These are phyloP conservation scores for Fusarium xylarioides DNA, from an alignment of 2,329 filamentous ascomycete genomes.

Conservation along the genomic window DNA sequence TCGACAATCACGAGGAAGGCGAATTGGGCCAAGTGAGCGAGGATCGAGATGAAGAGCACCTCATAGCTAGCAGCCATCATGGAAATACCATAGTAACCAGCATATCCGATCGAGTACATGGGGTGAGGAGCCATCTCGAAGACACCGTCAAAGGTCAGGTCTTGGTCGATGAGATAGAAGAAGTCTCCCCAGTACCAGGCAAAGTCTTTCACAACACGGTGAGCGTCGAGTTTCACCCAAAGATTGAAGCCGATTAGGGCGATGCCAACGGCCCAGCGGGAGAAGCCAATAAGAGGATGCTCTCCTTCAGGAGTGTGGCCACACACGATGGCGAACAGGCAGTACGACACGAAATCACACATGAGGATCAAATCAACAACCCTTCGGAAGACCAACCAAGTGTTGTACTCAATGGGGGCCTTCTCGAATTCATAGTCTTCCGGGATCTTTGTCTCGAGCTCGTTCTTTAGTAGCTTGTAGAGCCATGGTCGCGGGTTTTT, in stretches of 20 bases:
- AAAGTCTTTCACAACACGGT: slow-evolving; percentile 97
- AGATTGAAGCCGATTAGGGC: slow-evolving; percentile 90
- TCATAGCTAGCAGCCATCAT: slow-evolving; percentile 98
- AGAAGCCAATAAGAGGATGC: slow-evolving; percentile 70
- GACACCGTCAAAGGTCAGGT: slow-evolving; percentile 96
- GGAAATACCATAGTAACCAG: slow-evolving; percentile 97
- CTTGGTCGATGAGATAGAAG: slow-evolving; percentile 98
- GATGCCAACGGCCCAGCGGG: slow-evolving; percentile 83
- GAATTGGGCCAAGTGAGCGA: slow-evolving; percentile 94
- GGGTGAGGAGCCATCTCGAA: slow-evolving; percentile 99
- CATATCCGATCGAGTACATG: slow-evolving; percentile 99
- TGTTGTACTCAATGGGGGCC: slow-evolving; percentile 97
- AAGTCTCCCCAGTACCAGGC: slow-evolving; percentile 99
- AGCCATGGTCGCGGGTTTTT: slow-evolving; percentile 84
- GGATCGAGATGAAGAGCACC: slow-evolving; percentile 94
- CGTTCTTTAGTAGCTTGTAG: slow-evolving; percentile 84
- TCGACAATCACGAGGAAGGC: slow-evolving; percentile 91
- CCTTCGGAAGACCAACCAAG: slow-evolving; percentile 95
- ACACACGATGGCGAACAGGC: slow-evolving; percentile 92
- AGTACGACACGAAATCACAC: slow-evolving; percentile 98
- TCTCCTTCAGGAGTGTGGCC: slow-evolving; percentile 79
- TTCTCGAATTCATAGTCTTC: slow-evolving; percentile 93
- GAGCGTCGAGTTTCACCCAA: slow-evolving; percentile 98
- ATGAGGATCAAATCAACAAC: slow-evolving; percentile 97
- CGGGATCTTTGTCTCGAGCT: slow-evolving; percentile 94